Evolutionary conservation across 805 yeast species (phyloP), one percentile per base, ranked within the genome.

Genomic region (Saccharomyces eubayanus): DNA sequence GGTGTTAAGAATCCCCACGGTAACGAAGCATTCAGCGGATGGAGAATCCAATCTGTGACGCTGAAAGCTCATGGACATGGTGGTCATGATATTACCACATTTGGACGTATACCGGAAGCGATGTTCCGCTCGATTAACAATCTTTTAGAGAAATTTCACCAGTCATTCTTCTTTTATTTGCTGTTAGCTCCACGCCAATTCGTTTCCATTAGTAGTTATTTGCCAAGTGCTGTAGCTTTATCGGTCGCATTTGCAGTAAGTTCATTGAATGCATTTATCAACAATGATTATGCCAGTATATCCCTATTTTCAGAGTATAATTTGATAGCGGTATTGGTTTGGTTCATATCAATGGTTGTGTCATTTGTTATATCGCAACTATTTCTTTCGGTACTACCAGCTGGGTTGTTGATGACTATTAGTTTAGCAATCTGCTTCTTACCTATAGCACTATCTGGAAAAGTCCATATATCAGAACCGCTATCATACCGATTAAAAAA

Each of bases 21-120:
- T n/a, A 83, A 90, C 61, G 97, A 92, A 66, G 89, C 92, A 12
- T 94, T 92, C 65, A 85, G 94, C 51, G 97, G 98, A 4, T 94
- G 96, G 96, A 85, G 95, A 66, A 87, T 94, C 55, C 98, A 92
- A 69, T 85, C 98, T 0, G 68, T 94, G 21, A 88, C 97, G 0
- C 65, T 94, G 31, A 78, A 79, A 53, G 98, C 96, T 0, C 72
- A 69, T 31, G 89, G 87, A 1, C 74, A 76, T 0, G 86, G 87
- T 1, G 75, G 76, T 0, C 76, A 75, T 53, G 98, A 94, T 71
- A 83, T 92, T 54, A 92, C 98, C 1, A 89, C 94, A 28, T 85
- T 87, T 67, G 99, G 98, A 4, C 80, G 98, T 66, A 78, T 92
- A 2, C 80, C 89, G 20, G 99, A 94, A 70, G 89, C 95, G 2